Evolutionary conservation across 352 stramenopile species (phyloP).

Genomic region (Blastocystis sp.): DNA sequence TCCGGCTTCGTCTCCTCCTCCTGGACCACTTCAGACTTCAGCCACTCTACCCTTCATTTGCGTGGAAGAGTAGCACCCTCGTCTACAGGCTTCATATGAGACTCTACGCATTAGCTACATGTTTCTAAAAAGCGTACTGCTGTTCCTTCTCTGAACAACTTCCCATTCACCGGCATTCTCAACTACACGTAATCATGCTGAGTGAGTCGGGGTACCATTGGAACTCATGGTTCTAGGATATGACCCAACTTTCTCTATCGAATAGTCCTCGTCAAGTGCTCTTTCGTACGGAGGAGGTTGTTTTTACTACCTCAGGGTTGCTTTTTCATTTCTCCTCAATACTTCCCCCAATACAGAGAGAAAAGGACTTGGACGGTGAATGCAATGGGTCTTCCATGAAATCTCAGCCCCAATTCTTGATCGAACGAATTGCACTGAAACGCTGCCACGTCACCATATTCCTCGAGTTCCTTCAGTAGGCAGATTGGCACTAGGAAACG

Average conservation of each 20-base stretch:
- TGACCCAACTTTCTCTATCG: not conserved
- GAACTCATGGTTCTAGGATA: not conserved
- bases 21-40: not conserved
- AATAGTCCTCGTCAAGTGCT: too few species aligned
- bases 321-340: too few species aligned
- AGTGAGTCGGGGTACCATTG: not conserved
- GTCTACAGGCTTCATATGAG: not conserved
- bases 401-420: too few species aligned
- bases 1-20: not conserved
- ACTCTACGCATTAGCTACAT: not conserved
- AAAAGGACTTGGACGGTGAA: too few species aligned
- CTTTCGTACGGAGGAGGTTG: too few species aligned
- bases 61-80: not conserved
- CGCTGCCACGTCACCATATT: too few species aligned
- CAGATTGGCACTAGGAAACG: too few species aligned
- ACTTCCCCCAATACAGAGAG: too few species aligned
- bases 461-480: too few species aligned
- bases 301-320: too few species aligned
- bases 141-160: slow-evolving; percentile 38
- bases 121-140: not conserved
- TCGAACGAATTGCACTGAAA: too few species aligned
- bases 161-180: slow-evolving; percentile 27
- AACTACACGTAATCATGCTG: not conserved
- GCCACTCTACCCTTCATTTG: not conserved
- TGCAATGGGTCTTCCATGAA: too few species aligned